phyloP scores from a whole-genome alignment of 306 rosid genomes.

The Dalbergia cultrata region DNA sequence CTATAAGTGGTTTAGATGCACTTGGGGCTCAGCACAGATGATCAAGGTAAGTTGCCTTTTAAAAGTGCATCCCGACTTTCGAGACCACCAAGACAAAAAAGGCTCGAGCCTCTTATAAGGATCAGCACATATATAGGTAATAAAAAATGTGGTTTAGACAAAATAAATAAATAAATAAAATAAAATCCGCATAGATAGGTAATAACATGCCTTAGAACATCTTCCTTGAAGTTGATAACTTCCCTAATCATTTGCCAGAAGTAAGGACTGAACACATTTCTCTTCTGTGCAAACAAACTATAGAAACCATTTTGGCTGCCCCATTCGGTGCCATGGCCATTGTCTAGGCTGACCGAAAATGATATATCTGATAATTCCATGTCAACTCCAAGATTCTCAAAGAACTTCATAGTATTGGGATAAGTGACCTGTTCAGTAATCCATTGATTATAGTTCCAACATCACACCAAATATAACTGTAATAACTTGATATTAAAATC shows the following conservation, averaged over 20 bases:
- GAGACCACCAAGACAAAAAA: too few species aligned
- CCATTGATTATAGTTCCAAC: conserved; percentile 32
- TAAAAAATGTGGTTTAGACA: too few species aligned
- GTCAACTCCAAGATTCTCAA: conserved; percentile 83
- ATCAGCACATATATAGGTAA: too few species aligned
- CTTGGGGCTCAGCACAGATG: too few species aligned
- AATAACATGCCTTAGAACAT: conserved; percentile 64
- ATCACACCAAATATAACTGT: conserved; percentile 16
- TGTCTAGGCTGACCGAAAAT: conserved; percentile 79
- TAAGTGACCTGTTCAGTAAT: conserved; percentile 76
- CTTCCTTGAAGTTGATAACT: conserved; percentile 75
- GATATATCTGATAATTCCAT: conserved; percentile 92
- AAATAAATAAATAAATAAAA: too few species aligned
- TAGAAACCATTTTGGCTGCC: conserved; percentile 86
- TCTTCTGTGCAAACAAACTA: conserved; percentile 84
- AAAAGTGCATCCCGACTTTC: too few species aligned
- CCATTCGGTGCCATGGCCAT: conserved; percentile 85
- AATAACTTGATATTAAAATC: not conserved
- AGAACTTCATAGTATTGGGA: conserved; percentile 92
- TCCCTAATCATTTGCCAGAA: conserved; percentile 90
- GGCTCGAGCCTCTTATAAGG: too few species aligned
- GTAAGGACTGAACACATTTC: conserved; percentile 68
- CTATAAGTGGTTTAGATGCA: too few species aligned
- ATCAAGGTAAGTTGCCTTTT: too few species aligned
- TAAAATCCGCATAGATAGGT: not conserved